phyloP scores from a whole-genome alignment of 2,329 filamentous ascomycete species.

The Colletotrichum noveboracense region DNA sequence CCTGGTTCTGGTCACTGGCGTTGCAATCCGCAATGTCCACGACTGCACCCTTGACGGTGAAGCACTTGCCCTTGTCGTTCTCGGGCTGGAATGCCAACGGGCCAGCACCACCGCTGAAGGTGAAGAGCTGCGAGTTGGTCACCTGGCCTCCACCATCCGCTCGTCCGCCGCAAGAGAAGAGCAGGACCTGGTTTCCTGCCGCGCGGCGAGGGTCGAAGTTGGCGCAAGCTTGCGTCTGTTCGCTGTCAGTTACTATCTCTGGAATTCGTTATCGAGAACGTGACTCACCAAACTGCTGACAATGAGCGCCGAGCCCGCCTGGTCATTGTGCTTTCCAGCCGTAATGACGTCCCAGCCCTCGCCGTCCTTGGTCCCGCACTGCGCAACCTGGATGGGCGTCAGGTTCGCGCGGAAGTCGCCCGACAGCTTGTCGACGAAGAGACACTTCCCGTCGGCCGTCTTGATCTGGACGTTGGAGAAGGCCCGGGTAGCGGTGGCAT shows the following conservation, averaged over 20 bases:
- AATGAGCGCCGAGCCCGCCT: slow-evolving; percentile 50
- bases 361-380: slow-evolving; percentile 46
- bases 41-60: slow-evolving; percentile 47
- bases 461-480: slow-evolving; percentile 50
- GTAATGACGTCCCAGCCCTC: slow-evolving; percentile 56
- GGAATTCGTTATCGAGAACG: accelerated
- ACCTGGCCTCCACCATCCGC: slow-evolving; percentile 58
- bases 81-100: slow-evolving; percentile 49
- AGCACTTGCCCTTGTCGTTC: slow-evolving; percentile 51
- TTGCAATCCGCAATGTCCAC: slow-evolving; percentile 50
- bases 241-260: slow-evolving; percentile 22
- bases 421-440: slow-evolving; percentile 51
- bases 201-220: slow-evolving; percentile 61
- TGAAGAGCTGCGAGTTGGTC: slow-evolving; percentile 57
- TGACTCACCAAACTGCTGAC: slow-evolving; percentile 55
- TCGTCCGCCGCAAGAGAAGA: slow-evolving; percentile 65
- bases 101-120: slow-evolving; percentile 45
- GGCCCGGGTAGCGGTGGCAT: slow-evolving; percentile 47
- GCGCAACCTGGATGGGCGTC: slow-evolving; percentile 48
- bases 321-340: slow-evolving; percentile 55
- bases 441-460: slow-evolving; percentile 48
- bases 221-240: slow-evolving; percentile 58
- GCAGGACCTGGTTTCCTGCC: slow-evolving; percentile 55
- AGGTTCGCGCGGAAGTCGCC: slow-evolving; percentile 55
- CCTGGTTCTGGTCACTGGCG: slow-evolving; percentile 43